Conservation (phyloP, 768 basidiomycete species). For the Tricholoma flavovirens region DNA sequence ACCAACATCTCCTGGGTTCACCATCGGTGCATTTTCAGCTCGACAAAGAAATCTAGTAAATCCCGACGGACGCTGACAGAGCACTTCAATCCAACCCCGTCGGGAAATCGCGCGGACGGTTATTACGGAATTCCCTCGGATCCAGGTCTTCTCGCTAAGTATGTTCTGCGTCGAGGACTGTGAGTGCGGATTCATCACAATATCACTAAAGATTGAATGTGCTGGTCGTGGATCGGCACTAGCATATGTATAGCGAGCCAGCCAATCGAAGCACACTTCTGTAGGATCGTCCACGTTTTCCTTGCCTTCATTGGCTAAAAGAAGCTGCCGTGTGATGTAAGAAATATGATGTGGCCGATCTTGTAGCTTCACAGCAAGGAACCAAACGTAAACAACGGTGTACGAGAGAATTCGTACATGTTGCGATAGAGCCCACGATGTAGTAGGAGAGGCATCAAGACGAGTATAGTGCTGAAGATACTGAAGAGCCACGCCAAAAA, state of each 20-base stretch:
- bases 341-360: constrained; percentile 78
- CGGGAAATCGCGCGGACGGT: constrained; percentile 71
- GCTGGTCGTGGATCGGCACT: constrained; percentile 91
- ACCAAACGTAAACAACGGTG: constrained; percentile 92
- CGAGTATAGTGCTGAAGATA: constrained; percentile 90
- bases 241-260: constrained; percentile 90
- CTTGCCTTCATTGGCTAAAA: constrained; percentile 78
- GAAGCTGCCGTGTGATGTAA: constrained; percentile 81
- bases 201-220: constrained; percentile 68
- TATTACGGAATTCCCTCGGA: constrained; percentile 77
- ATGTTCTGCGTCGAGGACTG: constrained; percentile 32
- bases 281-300: constrained; percentile 78
- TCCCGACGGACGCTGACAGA: constrained; percentile 83
- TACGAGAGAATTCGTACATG: constrained; percentile 88
- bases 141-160: constrained; percentile 71
- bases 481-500: constrained; percentile 90
- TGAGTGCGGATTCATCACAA: constrained; percentile 58
- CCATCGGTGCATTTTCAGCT: constrained; percentile 84
- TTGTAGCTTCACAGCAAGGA: constrained; percentile 76
- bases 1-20: constrained; percentile 77
- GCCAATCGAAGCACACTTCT: constrained; percentile 97
- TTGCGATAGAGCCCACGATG: constrained; percentile 85
- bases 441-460: constrained; percentile 45
- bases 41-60: constrained; percentile 79
- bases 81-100: constrained; percentile 85